These are phyloP conservation scores for Colletotrichum acutatum DNA, from an alignment of 2,329 filamentous ascomycete species.

Conservation along the genomic window DNA sequence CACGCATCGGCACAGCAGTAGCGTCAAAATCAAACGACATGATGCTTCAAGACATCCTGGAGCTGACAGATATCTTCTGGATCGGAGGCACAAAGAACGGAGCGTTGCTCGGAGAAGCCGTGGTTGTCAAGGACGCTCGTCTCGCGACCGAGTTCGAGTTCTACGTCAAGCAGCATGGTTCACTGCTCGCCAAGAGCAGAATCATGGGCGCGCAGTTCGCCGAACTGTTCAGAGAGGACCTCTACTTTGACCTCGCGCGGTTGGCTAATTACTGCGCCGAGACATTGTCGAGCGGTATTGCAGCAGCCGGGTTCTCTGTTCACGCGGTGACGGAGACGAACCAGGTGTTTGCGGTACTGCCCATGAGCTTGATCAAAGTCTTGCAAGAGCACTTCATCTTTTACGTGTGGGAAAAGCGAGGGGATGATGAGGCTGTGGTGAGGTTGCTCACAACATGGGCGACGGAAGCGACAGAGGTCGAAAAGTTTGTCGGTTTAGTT, in stretches of 20 bases:
- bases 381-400: slow-evolving; percentile 57
- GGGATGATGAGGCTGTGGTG: slow-evolving; percentile 52
- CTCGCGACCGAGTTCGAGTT: slow-evolving; percentile 60
- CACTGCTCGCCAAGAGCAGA: slow-evolving; percentile 60
- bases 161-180: slow-evolving; percentile 63
- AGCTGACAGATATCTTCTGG: slow-evolving; percentile 64
- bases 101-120: slow-evolving; percentile 60
- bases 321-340: slow-evolving; percentile 60
- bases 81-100: slow-evolving; percentile 65
- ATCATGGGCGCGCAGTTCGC: slow-evolving; percentile 61
- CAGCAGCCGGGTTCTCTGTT: slow-evolving; percentile 52
- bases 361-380: slow-evolving; percentile 47
- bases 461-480: slow-evolving; percentile 54
- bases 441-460: slow-evolving; percentile 63
- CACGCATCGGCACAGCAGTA: slow-evolving; percentile 54
- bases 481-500: slow-evolving; percentile 47
- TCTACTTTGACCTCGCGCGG: slow-evolving; percentile 58
- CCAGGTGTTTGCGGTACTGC: slow-evolving; percentile 60
- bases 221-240: slow-evolving; percentile 56
- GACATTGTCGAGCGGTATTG: slow-evolving; percentile 55
- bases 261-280: slow-evolving; percentile 57
- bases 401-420: slow-evolving; percentile 59
- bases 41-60: slow-evolving; percentile 55
- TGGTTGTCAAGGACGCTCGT: slow-evolving; percentile 55
- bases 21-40: slow-evolving; percentile 55